Conservation (phyloP, 1,284 basidiomycete genomes). For the Afroboletus lepidellus region DNA sequence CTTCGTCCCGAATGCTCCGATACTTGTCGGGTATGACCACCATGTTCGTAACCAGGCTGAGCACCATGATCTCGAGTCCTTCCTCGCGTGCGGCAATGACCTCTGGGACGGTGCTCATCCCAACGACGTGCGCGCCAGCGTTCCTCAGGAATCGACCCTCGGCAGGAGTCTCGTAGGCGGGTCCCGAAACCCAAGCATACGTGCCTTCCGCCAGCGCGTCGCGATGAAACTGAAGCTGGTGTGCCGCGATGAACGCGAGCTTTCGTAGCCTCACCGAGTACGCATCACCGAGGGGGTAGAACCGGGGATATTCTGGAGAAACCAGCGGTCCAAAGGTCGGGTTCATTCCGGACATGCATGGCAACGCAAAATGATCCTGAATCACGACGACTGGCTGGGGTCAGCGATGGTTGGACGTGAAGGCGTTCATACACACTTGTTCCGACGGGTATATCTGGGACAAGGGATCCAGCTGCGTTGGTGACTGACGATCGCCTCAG, state of each 20-base stretch:
- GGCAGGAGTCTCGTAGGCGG: slow-evolving; percentile 82
- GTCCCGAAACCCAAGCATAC: slow-evolving; percentile 85
- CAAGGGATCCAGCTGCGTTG: slow-evolving; percentile 80
- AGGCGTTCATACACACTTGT: slow-evolving; percentile 56
- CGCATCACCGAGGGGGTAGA: slow-evolving; percentile 77
- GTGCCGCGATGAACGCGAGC: slow-evolving; percentile 66
- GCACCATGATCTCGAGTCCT: slow-evolving; percentile 69
- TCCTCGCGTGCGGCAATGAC: slow-evolving; percentile 79
- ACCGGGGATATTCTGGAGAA: slow-evolving; percentile 58
- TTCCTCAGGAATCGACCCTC: slow-evolving; percentile 72
- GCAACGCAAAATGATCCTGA: slow-evolving; percentile 80
- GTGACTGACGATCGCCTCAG: slow-evolving; percentile 57
- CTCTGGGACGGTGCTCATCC: slow-evolving; percentile 90
- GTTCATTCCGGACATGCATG: slow-evolving; percentile 75
- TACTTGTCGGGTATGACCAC: slow-evolving; percentile 75
- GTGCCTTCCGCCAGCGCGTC: slow-evolving; percentile 68
- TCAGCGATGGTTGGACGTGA: slow-evolving; percentile 13
- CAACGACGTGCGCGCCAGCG: slow-evolving; percentile 81
- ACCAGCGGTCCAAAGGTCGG: slow-evolving; percentile 70
- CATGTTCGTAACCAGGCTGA: slow-evolving; percentile 81
- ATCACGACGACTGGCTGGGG: slow-evolving; percentile 65
- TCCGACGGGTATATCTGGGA: slow-evolving; percentile 70
- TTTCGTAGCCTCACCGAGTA: slow-evolving; percentile 71
- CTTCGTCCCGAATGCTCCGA: slow-evolving; percentile 68
- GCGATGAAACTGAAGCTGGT: slow-evolving; percentile 47